Evolutionary conservation across 495 filamentous ascomycete species (phyloP), one percentile per base, ranked within the genome.

Genomic region (Durotheca rogersii): DNA sequence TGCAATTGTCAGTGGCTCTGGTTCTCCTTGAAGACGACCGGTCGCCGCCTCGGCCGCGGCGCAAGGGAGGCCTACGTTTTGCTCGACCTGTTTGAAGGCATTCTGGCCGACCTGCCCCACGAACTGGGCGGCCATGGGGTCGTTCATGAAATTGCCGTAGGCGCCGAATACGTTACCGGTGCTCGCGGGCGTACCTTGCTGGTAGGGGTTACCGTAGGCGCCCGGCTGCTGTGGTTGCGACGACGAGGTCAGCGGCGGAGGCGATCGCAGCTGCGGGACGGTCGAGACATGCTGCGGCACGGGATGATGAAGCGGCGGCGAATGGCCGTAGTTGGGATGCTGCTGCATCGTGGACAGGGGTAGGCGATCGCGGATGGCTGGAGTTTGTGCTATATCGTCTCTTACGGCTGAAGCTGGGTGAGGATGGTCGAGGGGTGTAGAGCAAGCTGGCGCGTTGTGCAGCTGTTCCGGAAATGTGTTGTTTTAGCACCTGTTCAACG

Each of bases 281-380:
- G 91, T 95, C 57, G 94, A 96, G 46, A 97, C 91, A 79, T 97
- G 94, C 65, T 97, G 94, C 35, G 94, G 94, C 35, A 97, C 91
- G 19, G 93, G 93, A 69, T 99, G 93, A 72, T 99, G 93, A 52
- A 99, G 85, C 32, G 93, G 94, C 62, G 93, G 93, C 55, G 93
- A 96, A 59, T 89, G 87, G 47, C 88, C 86, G 32, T 81, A 84
- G 72, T 90, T 95, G 37, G 80, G 77, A 53, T 80, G 74, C 65
- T 90, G 86, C 70, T 97, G 92, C 90, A 96, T 96, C 31, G 66
- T 74, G 50, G 30, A 14, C 20, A 25, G 23, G 11, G 6, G 14
- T 9, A 14, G 15, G 10, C 39, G n/a, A n/a, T n/a, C n/a, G n/a
- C n/a, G n/a, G n/a, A n/a, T n/a, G n/a, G 9, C n/a, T 19, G 5